These are phyloP conservation scores for Geotrichum aggregatum DNA, from an alignment of 1,139 yeast genomes.

Conservation along the genomic window DNA sequence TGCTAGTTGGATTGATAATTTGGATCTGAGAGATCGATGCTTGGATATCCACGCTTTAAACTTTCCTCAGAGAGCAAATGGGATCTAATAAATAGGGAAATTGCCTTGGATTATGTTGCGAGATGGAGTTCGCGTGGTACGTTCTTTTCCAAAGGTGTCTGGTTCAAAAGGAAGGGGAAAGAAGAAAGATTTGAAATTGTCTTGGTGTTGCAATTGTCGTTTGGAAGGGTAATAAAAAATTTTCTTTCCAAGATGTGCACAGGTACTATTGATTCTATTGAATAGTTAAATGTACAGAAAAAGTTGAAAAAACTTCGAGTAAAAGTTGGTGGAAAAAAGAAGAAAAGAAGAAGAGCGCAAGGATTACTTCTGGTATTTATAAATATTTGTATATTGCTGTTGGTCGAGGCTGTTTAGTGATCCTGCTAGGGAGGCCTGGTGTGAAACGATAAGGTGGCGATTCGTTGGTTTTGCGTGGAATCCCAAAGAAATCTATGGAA, in stretches of 20 bases:
- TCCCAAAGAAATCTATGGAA: not conserved
- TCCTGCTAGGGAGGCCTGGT: no score
- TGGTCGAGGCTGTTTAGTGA: not conserved
- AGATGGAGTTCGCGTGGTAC: not conserved
- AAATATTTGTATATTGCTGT: not conserved
- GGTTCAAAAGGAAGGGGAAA: not conserved
- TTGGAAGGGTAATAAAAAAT: not conserved
- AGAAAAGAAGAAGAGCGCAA: not conserved
- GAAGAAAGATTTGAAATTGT: not conserved
- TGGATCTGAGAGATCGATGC: constrained; percentile 1
- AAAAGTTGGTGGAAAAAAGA: not conserved
- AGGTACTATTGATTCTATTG: no score
- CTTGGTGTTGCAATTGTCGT: not conserved
- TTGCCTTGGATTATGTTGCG: not conserved
- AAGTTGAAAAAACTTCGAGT: not conserved
- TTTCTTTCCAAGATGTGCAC: no score
- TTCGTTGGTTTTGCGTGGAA: not conserved
- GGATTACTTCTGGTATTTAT: not conserved
- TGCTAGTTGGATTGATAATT: not conserved
- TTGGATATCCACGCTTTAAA: not conserved
- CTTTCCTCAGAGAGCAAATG: not conserved
- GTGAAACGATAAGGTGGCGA: not conserved
- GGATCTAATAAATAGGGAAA: not conserved
- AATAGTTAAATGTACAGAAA: no score
- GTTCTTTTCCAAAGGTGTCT: not conserved